Evolutionary conservation across 192 early-diverging fungal species (phyloP).

Genomic region (Funneliformis mosseae): DNA sequence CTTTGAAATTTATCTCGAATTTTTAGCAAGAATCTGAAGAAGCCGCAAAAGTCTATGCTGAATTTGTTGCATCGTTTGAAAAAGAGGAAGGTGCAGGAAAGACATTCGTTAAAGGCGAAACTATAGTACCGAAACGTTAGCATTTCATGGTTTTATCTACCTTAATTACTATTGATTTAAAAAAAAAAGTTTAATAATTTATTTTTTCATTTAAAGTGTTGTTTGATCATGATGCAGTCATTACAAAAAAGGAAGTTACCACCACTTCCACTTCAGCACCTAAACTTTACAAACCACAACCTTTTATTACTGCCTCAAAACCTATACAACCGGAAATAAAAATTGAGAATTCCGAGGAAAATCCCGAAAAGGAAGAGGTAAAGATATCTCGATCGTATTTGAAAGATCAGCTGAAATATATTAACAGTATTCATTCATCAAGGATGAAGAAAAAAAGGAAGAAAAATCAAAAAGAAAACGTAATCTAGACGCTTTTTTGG

Average conservation of each 20-base stretch:
- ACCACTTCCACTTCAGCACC: constrained; percentile 34
- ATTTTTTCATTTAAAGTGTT: constrained; percentile 35
- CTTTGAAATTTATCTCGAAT: background rate
- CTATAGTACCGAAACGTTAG: constrained; percentile 50
- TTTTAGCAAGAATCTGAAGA: constrained; percentile 77
- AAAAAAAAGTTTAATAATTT: background rate
- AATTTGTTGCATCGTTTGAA: constrained; percentile 83
- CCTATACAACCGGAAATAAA: constrained; percentile 9
- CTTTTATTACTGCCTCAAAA: constrained; percentile 33
- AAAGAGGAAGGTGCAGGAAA: constrained; percentile 48
- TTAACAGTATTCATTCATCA: background rate
- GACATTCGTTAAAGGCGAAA: constrained; percentile 56
- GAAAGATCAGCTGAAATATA: background rate
- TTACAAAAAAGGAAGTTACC: constrained; percentile 35
- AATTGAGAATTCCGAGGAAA: constrained; percentile 14
- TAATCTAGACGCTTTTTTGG: constrained; percentile 80
- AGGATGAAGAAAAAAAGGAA: constrained; percentile 40
- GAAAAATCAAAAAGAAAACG: constrained; percentile 67
- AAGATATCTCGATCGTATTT: background rate
- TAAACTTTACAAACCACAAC: constrained; percentile 43
- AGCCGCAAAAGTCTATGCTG: constrained; percentile 73
- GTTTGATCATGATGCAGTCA: constrained; percentile 47
- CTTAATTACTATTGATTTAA: background rate
- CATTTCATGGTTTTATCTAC: background rate
- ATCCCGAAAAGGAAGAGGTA: constrained; percentile 36